These are phyloP conservation scores for Ganoderma sinense DNA, from an alignment of 1,284 basidiomycete species.

Conservation along the genomic window DNA sequence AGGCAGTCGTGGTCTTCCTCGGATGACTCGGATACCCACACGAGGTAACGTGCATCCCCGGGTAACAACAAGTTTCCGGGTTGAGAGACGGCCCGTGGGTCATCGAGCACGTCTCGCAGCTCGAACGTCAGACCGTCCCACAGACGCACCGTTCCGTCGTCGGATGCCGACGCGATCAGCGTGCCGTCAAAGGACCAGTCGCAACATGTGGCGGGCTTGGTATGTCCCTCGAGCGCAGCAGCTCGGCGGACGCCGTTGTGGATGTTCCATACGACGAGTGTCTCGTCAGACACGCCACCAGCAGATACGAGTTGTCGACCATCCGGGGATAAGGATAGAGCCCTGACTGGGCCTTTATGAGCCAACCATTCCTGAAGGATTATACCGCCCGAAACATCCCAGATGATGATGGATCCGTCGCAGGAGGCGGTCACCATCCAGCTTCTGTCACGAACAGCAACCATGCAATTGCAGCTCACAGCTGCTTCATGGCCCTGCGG, in stretches of 20 bases:
- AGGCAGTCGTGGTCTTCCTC: neutral
- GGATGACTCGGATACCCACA: neutral
- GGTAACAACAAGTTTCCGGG: neutral
- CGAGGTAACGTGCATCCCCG: neutral
- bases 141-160: neutral
- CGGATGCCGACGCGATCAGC: constrained; percentile 3
- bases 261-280: neutral
- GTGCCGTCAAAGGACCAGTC: constrained; percentile 1
- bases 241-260: neutral
- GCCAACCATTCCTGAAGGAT: neutral
- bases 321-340: neutral
- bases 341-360: neutral
- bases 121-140: constrained; percentile 4
- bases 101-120: neutral
- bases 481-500: neutral
- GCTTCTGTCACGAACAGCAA: neutral
- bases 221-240: neutral
- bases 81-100: neutral
- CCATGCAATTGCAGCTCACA: neutral
- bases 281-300: neutral
- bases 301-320: neutral
- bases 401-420: neutral
- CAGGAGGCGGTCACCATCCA: neutral
- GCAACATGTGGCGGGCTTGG: neutral
- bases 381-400: neutral